Evolutionary conservation across 1,139 yeast genomes (phyloP).

Genomic region (Geotrichum reessii): DNA sequence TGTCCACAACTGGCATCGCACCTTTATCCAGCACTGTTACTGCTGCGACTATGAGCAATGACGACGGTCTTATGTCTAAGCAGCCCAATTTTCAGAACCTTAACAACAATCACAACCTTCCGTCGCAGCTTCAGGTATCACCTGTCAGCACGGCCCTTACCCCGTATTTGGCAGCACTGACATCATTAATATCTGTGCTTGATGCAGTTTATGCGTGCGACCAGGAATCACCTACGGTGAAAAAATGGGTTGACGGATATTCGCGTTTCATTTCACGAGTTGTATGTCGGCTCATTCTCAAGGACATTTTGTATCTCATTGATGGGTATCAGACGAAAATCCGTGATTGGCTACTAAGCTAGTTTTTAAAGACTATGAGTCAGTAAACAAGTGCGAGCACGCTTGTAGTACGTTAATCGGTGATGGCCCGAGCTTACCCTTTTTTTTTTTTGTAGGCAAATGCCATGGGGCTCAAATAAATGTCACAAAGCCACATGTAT

Average conservation of each 20-base stretch:
- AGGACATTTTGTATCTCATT: conserved; percentile 24
- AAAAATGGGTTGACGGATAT: conserved; percentile 23
- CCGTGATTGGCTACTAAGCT: conserved; percentile 10
- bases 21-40: conserved; percentile 7
- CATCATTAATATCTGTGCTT: conserved; percentile 10
- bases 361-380: too few species aligned
- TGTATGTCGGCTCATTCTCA: conserved; percentile 25
- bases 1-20: conserved; percentile 6
- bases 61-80: background rate
- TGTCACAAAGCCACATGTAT: background rate
- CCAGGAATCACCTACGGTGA: background rate
- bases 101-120: background rate
- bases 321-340: conserved; percentile 25
- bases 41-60: background rate
- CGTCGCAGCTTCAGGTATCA: background rate
- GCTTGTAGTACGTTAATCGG: background rate
- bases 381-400: background rate
- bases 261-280: conserved; percentile 23
- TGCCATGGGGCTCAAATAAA: background rate
- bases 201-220: conserved; percentile 6
- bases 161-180: conserved; percentile 12
- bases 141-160: background rate
- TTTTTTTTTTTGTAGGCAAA: background rate
- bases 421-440: background rate
- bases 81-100: background rate